Evolutionary conservation across 306 rosid species (phyloP), one percentile per base, ranked within the genome.

Genomic region (Leucaena leucocephala): DNA sequence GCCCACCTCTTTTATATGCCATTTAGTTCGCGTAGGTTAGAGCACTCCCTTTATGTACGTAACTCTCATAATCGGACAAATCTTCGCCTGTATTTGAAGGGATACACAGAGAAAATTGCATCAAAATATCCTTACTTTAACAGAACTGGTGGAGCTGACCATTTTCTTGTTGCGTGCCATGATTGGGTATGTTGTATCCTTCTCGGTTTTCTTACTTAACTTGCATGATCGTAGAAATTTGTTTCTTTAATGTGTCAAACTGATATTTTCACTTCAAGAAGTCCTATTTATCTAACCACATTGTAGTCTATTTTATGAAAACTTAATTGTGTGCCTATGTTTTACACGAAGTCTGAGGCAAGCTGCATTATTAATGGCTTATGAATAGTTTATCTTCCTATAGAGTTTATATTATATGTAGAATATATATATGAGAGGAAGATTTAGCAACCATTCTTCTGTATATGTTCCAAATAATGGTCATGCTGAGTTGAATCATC

Each of bases 1-100:
- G 98, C 98, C 65, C 98, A 94, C 85, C 87, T 94, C 11, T 94
- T 92, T 85, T 94, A 94, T 80, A 87, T 94, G 94, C 98, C 97
- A 42, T 94, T 94, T 80, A 89, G 97, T 72, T 86, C 97, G 2
- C 94, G 97, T 16, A 92, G 81, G 97, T 87, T 94, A 75, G 89
- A 94, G 69, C 80, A 68, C 49, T 80, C 90, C 33, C 91, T 92
- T 72, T 94, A 92, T 22, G 94, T 94, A 21, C 95, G 89, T 4
- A 86, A 91, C 87, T 92, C 97, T 85, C 98, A 94, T 84, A 89
- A 94, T 69, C 91, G 97, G 76, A 94, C 98, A 36, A 94, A 92
- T 80, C 94, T 94, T 58, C 91, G 97, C 71, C 85, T 43, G 61
- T 87, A 82, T 85, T 83, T 94, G 82, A 94, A 85, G 91, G 92